These are phyloP conservation scores for Arabis hirsuta DNA, from an alignment of 345 rosid species.

Conservation along the genomic window DNA sequence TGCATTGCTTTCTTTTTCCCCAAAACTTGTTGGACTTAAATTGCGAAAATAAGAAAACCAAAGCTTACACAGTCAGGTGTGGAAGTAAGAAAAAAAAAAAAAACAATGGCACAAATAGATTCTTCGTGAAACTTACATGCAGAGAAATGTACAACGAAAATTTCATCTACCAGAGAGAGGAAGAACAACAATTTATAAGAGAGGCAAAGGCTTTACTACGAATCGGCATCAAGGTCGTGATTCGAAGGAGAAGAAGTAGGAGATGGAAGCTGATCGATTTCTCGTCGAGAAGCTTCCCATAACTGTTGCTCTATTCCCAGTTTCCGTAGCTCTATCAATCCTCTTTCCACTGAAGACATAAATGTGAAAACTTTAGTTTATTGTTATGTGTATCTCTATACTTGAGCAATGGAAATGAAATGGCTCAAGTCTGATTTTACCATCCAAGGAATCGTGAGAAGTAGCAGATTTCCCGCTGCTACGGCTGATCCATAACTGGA, in stretches of 20 bases:
- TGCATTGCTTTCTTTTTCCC: not conserved
- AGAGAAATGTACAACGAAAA: slow-evolving; percentile 37
- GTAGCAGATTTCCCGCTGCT: slow-evolving; percentile 57
- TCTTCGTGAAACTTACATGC: slow-evolving; percentile 29
- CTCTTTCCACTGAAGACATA: slow-evolving; percentile 70
- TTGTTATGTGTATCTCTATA: not conserved
- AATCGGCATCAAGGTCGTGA: slow-evolving; percentile 40
- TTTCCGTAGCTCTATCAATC: slow-evolving; percentile 74
- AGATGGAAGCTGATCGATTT: slow-evolving; percentile 54
- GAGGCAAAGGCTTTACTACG: slow-evolving; percentile 30
- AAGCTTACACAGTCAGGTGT: slow-evolving; percentile 4
- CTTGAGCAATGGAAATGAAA: not conserved
- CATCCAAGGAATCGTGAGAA: slow-evolving; percentile 82
- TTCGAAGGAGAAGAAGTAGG: slow-evolving; percentile 38
- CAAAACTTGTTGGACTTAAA: slow-evolving; percentile 8
- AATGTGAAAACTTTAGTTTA: not conserved
- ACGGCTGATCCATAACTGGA: slow-evolving; percentile 74
- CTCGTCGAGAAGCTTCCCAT: slow-evolving; percentile 92
- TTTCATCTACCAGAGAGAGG: slow-evolving; percentile 15
- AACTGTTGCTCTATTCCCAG: slow-evolving; percentile 86
- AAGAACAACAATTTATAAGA: not conserved
- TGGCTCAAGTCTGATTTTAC: slow-evolving; percentile 44
- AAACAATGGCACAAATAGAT: not conserved
- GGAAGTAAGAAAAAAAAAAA: not conserved
- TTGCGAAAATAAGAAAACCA: slow-evolving; percentile 13